Evolutionary conservation across 495 filamentous ascomycete species (phyloP).

Genomic region (Letharia lupina): DNA sequence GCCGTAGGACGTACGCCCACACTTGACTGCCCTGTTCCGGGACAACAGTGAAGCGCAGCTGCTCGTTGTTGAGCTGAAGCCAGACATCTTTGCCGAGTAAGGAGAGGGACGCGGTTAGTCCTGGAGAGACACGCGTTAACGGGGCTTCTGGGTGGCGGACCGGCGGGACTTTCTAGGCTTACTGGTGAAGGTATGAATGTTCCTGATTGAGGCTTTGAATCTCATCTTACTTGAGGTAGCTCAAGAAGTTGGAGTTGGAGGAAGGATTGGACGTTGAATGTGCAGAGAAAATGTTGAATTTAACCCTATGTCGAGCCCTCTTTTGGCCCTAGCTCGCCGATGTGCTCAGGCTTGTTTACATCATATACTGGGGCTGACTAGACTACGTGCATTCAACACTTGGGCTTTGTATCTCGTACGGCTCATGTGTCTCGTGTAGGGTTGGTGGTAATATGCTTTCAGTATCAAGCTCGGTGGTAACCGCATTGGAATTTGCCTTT

Average conservation of each 20-base stretch:
- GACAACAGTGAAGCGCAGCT: slow-evolving; percentile 88
- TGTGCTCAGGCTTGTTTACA: not conserved
- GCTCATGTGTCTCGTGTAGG: not conserved
- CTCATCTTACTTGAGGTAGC: slow-evolving; percentile 45
- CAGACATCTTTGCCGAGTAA: slow-evolving; percentile 89
- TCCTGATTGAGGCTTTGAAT: slow-evolving; percentile 71
- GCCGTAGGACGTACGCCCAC: slow-evolving; percentile 66
- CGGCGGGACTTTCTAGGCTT: slow-evolving; percentile 22
- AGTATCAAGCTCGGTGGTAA: not conserved
- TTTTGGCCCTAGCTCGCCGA: not conserved
- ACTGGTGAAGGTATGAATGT: slow-evolving; percentile 82
- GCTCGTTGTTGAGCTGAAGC: slow-evolving; percentile 79
- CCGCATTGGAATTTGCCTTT: too few relatives aligned
- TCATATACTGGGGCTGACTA: too few relatives aligned
- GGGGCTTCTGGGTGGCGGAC: not conserved
- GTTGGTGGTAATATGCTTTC: not conserved
- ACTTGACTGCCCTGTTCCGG: slow-evolving; percentile 83
- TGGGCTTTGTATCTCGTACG: too few relatives aligned
- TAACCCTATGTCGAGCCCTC: too few relatives aligned
- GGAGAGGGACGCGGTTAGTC: slow-evolving; percentile 74
- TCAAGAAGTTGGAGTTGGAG: not conserved
- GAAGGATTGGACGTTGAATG: not conserved
- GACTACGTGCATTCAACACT: too few relatives aligned
- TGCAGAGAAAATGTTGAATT: not conserved
- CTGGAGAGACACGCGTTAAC: slow-evolving; percentile 36